Base-by-base conservation (phyloP, 2,329 filamentous ascomycete species). In the Cryphonectria japonica region DNA sequence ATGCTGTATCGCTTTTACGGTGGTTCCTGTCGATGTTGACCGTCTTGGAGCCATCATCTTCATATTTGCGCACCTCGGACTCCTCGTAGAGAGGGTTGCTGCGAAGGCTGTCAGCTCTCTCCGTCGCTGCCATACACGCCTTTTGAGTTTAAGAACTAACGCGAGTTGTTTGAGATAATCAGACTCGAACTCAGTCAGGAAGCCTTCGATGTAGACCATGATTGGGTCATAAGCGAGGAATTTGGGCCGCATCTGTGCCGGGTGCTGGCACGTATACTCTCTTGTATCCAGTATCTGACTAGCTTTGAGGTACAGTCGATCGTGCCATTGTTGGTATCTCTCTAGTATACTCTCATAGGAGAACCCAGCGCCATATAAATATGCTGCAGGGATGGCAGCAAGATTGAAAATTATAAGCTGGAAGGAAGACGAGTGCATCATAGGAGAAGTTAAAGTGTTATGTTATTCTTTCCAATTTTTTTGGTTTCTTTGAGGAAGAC, bases 161-260 rank as follows among this genome's bases (percentile, higher is more conserved):
- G 57, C 57, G 57, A 60, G 57, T n/a, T 60, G 29, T n/a, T 34
- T 60, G 57, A 60, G 57, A 37, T 60, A 37, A n/a, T 60, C 57
- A 60, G 57, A 60, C 32, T 60, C 57, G 32, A 60, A 60, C 29
- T 37, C 57, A n/a, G 57, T 60, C 16, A 60, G 57, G 29, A 60
- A 60, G 13, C 57, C 57, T 37, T 60, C 57, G 14, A 60, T 34
- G 34, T 60, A 60, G 57, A 60, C 57, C 57, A 60, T 60, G 57
- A 60, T 13, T 13, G 57, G 57, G 34, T 60, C 57, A 60, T 60
- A 60, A 11, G 57, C 57, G 34, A 60, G 57, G 34, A 60, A 60
- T 9, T 60, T 37, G 34, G 57, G 57, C 34, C 34, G 29, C 57
- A 60, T 60, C 16, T 60, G 57, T 37, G 57, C 57, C 16, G 57